Evolutionary conservation across 768 basidiomycete genomes (phyloP).

Genomic region (Trichaptum fuscoviolaceum): DNA sequence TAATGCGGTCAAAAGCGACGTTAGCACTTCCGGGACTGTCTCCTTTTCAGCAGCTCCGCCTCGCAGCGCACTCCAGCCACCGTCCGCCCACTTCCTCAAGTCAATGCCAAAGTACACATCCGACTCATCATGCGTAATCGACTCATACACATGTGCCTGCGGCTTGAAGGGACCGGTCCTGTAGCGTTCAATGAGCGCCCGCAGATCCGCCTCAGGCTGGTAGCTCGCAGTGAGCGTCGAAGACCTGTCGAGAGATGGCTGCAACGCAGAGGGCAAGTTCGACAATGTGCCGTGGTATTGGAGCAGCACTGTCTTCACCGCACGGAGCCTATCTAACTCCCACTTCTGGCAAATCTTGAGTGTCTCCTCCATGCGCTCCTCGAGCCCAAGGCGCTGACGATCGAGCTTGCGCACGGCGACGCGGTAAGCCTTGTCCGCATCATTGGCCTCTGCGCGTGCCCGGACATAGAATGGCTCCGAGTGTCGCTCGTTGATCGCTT

Average conservation of each 20-base stretch:
- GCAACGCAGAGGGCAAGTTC: slow-evolving; percentile 64
- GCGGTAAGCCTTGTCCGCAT: slow-evolving; percentile 76
- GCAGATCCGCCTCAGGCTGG: slow-evolving; percentile 84
- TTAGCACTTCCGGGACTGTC: slow-evolving; percentile 67
- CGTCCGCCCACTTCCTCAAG: slow-evolving; percentile 85
- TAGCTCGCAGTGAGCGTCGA: slow-evolving; percentile 75
- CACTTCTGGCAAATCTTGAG: slow-evolving; percentile 76
- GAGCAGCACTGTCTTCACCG: slow-evolving; percentile 85
- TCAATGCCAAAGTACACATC: slow-evolving; percentile 93
- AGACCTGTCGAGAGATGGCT: slow-evolving; percentile 62
- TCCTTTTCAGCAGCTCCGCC: slow-evolving; percentile 54
- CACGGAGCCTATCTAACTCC: slow-evolving; percentile 79
- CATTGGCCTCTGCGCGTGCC: slow-evolving; percentile 72
- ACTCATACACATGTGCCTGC: slow-evolving; percentile 79
- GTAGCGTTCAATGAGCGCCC: slow-evolving; percentile 85
- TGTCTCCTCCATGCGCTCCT: slow-evolving; percentile 81
- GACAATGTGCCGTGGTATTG: slow-evolving; percentile 82
- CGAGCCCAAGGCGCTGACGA: slow-evolving; percentile 75
- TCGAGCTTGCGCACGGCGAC: slow-evolving; percentile 79
- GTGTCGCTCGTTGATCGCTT: slow-evolving; percentile 50
- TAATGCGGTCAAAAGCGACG: slow-evolving; percentile 58
- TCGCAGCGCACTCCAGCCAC: slow-evolving; percentile 58
- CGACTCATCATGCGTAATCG: slow-evolving; percentile 72
- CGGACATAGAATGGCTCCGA: slow-evolving; percentile 66
- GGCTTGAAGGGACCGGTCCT: slow-evolving; percentile 93